Evolutionary conservation across 2,329 filamentous ascomycete species (phyloP).

Genomic region (Alternaria incomplexa): DNA sequence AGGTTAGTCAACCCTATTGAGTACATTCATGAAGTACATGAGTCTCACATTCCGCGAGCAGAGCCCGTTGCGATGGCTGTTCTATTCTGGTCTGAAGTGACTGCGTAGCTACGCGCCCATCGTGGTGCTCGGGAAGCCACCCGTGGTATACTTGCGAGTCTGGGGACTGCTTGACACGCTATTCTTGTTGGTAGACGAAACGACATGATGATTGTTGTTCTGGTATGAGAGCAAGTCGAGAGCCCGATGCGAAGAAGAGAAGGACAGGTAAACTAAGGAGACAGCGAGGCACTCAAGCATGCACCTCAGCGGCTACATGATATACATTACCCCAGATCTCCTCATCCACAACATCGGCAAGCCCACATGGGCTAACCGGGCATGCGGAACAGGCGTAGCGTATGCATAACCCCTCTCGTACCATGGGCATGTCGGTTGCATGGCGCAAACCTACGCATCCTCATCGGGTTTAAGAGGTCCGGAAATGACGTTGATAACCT

Average conservation of each 20-base stretch:
- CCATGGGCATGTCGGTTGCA: constrained; percentile 4
- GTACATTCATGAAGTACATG: not conserved
- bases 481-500: constrained; percentile 13
- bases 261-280: not conserved
- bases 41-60: constrained; percentile 45
- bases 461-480: constrained; percentile 19
- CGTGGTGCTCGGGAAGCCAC: constrained; percentile 18
- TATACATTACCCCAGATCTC: constrained; percentile 11
- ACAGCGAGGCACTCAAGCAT: not conserved
- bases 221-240: not conserved
- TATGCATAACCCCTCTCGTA: constrained; percentile 35
- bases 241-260: not conserved
- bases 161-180: constrained; percentile 27
- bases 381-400: constrained; percentile 34
- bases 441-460: constrained; percentile 3
- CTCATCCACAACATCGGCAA: constrained; percentile 7
- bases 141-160: constrained; percentile 14
- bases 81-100: constrained; percentile 25
- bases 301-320: constrained; percentile 2
- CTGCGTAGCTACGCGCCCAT: constrained; percentile 35
- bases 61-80: constrained; percentile 50
- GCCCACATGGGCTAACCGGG: constrained; percentile 18
- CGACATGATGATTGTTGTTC: constrained; percentile 22
- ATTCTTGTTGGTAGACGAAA: constrained; percentile 26
- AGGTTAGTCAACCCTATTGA: constrained; percentile 3